phyloP scores from a whole-genome alignment of 2,329 filamentous ascomycete species.

The Cladosporium velox region DNA sequence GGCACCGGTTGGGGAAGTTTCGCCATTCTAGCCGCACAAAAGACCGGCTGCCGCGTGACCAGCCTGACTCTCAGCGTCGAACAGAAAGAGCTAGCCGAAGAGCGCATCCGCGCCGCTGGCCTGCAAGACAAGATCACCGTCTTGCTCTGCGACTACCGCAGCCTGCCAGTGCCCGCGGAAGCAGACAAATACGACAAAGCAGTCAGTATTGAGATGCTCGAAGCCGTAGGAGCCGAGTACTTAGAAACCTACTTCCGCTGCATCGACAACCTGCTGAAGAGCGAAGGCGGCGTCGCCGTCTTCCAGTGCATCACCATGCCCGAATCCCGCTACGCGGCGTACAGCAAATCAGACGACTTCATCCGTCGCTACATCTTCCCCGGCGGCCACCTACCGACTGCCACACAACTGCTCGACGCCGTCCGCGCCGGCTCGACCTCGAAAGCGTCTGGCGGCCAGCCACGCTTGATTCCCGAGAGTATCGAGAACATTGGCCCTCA shows the following conservation, averaged over 20 bases:
- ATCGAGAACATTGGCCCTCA: slow-evolving; percentile 74
- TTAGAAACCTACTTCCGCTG: slow-evolving; percentile 67
- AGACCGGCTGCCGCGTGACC: slow-evolving; percentile 68
- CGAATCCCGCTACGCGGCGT: slow-evolving; percentile 64
- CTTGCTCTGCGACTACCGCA: slow-evolving; percentile 68
- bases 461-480: slow-evolving; percentile 61
- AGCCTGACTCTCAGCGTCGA: slow-evolving; percentile 68
- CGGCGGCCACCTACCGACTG: slow-evolving; percentile 70
- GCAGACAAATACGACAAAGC: slow-evolving; percentile 64
- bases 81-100: slow-evolving; percentile 68
- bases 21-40: slow-evolving; percentile 67
- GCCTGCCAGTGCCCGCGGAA: slow-evolving; percentile 52
- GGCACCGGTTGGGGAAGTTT: slow-evolving; percentile 76
- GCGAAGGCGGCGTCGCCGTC: slow-evolving; percentile 65
- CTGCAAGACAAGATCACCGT: slow-evolving; percentile 64
- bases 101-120: slow-evolving; percentile 63
- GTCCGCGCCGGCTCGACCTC: slow-evolving; percentile 61
- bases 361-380: slow-evolving; percentile 79
- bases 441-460: slow-evolving; percentile 23
- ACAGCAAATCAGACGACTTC: slow-evolving; percentile 69
- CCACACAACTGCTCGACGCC: slow-evolving; percentile 65
- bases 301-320: slow-evolving; percentile 81
- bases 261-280: slow-evolving; percentile 65
- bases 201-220: slow-evolving; percentile 76
- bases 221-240: slow-evolving; percentile 70